phyloP scores from a whole-genome alignment of 1,284 basidiomycete genomes.

The Trichosporon inkin region DNA sequence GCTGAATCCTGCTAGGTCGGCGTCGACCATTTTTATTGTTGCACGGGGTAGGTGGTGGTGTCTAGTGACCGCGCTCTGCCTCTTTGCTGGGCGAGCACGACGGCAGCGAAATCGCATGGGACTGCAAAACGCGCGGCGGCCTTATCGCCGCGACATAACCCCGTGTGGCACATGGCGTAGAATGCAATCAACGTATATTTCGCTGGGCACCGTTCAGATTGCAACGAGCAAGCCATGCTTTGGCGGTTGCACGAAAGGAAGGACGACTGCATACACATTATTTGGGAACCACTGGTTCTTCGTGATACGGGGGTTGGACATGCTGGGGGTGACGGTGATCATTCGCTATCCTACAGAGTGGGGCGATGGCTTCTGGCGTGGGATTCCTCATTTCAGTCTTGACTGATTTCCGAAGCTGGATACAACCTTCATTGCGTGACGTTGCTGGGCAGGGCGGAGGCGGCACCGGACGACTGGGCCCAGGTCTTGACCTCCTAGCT shows the following conservation, averaged over 20 bases:
- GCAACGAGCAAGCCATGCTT: neutral
- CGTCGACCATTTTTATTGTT: conserved; percentile 12
- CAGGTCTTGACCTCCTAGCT: neutral
- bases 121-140: neutral
- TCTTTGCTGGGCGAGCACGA: neutral
- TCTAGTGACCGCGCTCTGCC: neutral
- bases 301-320: no score
- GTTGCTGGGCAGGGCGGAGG: neutral
- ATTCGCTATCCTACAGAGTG: no score
- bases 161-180: neutral
- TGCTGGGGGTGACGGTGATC: no score
- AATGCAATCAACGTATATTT: no score
- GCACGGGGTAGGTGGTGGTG: conserved; percentile 6
- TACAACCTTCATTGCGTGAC: neutral
- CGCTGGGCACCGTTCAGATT: neutral
- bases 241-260: neutral
- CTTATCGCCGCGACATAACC: conserved; percentile 5
- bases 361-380: no score
- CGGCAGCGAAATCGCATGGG: neutral
- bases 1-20: conserved; percentile 24
- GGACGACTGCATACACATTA: no score
- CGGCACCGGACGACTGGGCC: neutral
- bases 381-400: no score
- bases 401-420: neutral
- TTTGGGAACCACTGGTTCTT: no score